Percentiles rank a stretch among this genome's conserved stretches.
Conservation (phyloP, 2,329 filamentous ascomycete genomes). For the Apiospora sp. region DNA sequence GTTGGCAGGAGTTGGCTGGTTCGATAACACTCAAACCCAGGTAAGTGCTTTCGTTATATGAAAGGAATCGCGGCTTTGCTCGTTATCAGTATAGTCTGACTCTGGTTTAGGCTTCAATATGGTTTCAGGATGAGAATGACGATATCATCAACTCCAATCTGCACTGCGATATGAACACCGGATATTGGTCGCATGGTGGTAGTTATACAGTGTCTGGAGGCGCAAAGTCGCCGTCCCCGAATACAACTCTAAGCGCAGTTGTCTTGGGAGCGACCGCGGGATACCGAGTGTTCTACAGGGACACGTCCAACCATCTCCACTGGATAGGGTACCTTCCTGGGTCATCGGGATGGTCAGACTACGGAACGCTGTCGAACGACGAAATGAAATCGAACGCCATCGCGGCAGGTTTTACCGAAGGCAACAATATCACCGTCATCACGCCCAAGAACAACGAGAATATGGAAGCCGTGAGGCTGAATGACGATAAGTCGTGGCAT, state of each 20-base stretch:
- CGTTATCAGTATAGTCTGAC: slow-evolving; percentile 29
- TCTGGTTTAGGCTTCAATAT: slow-evolving; percentile 45
- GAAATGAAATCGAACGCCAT: slow-evolving; percentile 40
- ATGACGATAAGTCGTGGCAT: slow-evolving; percentile 42
- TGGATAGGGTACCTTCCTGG: slow-evolving; percentile 42
- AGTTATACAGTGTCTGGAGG: slow-evolving; percentile 42
- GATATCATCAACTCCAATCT: slow-evolving; percentile 44
- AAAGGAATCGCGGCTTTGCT: background rate
- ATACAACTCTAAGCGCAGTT: slow-evolving; percentile 43
- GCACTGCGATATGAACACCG: slow-evolving; percentile 46
- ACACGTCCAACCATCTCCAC: slow-evolving; percentile 41
- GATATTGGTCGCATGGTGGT: slow-evolving; percentile 41
- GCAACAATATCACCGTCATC: slow-evolving; percentile 45
- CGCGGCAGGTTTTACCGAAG: slow-evolving; percentile 38
- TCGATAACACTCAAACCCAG: slow-evolving; percentile 34
- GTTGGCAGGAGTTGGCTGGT: slow-evolving; percentile 47
- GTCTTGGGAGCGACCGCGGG: slow-evolving; percentile 43
- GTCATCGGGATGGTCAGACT: slow-evolving; percentile 40
- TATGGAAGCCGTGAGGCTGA: slow-evolving; percentile 42
- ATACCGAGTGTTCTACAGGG: slow-evolving; percentile 50
- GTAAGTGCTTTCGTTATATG: background rate
- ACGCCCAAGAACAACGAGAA: slow-evolving; percentile 43
- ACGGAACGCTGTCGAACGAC: slow-evolving; percentile 44
- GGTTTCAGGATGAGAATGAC: slow-evolving; percentile 42
- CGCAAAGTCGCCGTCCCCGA: slow-evolving; percentile 37